phyloP scores from a whole-genome alignment of 176 grass and related monocot genomes.

The Oryza punctata region DNA sequence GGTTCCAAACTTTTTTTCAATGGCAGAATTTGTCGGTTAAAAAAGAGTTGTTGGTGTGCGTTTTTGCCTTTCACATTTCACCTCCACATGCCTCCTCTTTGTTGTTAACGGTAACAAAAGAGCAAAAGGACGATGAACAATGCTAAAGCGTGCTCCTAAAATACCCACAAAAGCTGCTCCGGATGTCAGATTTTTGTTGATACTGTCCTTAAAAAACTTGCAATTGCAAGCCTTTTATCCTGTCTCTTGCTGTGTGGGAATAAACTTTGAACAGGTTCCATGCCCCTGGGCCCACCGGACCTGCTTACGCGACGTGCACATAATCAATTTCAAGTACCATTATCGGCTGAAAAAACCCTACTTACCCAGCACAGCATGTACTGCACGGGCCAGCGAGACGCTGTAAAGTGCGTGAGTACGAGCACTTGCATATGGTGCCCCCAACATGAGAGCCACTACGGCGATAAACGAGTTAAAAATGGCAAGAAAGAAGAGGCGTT shows the following conservation, averaged over 20 bases:
- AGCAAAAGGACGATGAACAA: background rate
- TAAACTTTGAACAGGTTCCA: constrained; percentile 39
- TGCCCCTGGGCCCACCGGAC: constrained; percentile 11
- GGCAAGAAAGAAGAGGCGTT: background rate
- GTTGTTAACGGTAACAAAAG: constrained; percentile 36
- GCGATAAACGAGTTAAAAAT: background rate
- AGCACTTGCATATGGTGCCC: background rate
- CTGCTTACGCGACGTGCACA: constrained; percentile 11
- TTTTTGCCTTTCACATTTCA: background rate
- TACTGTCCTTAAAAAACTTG: constrained; percentile 29
- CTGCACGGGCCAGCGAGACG: constrained; percentile 16
- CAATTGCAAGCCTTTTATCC: constrained; percentile 9
- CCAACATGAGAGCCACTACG: constrained; percentile 43
- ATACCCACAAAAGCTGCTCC: constrained; percentile 36
- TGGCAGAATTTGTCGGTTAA: background rate
- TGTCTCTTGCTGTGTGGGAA: constrained; percentile 36
- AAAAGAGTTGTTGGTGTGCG: background rate
- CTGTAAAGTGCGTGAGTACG: constrained; percentile 44
- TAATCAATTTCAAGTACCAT: constrained; percentile 37
- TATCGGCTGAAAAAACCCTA: constrained; percentile 27
- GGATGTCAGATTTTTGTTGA: constrained; percentile 29
- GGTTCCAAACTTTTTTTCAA: background rate
- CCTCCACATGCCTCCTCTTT: constrained; percentile 9
- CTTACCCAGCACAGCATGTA: constrained; percentile 38
- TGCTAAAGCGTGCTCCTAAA: constrained; percentile 41